phyloP scores from a whole-genome alignment of 176 grass and related monocot species.

The Poa annua region DNA sequence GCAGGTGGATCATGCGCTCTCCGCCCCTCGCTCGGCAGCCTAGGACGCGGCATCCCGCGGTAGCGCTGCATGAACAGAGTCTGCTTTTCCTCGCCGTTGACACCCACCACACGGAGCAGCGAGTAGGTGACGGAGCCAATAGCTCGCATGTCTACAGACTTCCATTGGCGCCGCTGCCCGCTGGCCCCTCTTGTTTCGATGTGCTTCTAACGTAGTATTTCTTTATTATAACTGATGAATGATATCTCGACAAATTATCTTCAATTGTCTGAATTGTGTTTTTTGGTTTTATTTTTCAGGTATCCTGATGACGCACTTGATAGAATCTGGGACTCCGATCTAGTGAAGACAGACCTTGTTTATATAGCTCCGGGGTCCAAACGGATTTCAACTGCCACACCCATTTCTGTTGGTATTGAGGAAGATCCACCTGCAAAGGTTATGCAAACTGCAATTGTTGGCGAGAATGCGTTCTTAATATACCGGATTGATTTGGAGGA shows the following conservation, averaged over 20 bases:
- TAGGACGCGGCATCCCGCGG: background rate
- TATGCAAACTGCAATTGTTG: constrained; percentile 39
- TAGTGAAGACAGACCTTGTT: constrained; percentile 43
- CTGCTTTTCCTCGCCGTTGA: background rate
- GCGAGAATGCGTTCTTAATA: constrained; percentile 50
- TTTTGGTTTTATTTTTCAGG: constrained; percentile 25
- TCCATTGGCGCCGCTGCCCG: too few species aligned
- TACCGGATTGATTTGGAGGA: constrained; percentile 50
- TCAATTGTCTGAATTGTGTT: background rate
- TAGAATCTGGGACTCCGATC: constrained; percentile 6
- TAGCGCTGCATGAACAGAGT: background rate
- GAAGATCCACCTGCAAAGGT: constrained; percentile 35
- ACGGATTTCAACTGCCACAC: constrained; percentile 45
- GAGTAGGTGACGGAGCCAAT: background rate
- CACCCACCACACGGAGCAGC: background rate
- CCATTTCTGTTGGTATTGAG: constrained; percentile 33
- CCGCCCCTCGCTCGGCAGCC: too few species aligned
- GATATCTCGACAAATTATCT: background rate
- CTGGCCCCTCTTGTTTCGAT: too few species aligned
- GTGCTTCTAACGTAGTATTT: too few species aligned
- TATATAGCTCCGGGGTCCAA: constrained; percentile 56
- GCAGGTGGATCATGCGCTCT: background rate
- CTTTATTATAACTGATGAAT: too few species aligned
- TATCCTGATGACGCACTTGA: constrained; percentile 54
- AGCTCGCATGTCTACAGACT: too few species aligned